A percentile compares a stretch with the other conserved stretches of the same genome.
phyloP scores from a whole-genome alignment of 345 rosid genomes.

The Isatis tinctoria region DNA sequence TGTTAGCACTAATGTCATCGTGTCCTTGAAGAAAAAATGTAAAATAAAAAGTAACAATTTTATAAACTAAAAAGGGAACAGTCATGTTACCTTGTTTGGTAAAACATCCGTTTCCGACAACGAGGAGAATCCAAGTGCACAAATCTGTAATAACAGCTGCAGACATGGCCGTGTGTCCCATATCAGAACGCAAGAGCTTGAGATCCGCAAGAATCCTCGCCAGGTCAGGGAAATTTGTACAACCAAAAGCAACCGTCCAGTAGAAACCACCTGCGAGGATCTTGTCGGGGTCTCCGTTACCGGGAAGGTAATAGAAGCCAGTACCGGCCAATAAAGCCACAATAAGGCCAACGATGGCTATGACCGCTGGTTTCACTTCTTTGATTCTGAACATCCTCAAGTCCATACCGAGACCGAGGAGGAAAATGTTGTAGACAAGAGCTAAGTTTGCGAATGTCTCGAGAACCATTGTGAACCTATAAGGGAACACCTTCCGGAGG shows the following conservation, averaged over 20 bases:
- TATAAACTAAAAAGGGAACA: too few species aligned
- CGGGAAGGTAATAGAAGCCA: conserved; percentile 28
- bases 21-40: too few species aligned
- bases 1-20: neutral
- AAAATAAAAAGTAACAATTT: too few species aligned
- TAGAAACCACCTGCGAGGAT: conserved; percentile 30
- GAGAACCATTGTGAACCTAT: conserved; percentile 23
- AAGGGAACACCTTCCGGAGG: conserved; percentile 15
- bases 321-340: conserved; percentile 37
- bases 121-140: conserved; percentile 47
- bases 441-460: conserved; percentile 56
- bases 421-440: conserved; percentile 48
- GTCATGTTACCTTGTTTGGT: conserved; percentile 1
- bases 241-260: conserved; percentile 47
- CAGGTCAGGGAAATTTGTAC: conserved; percentile 62
- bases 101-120: conserved; percentile 14
- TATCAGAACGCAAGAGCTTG: conserved; percentile 60
- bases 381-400: conserved; percentile 33
- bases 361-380: conserved; percentile 26
- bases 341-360: conserved; percentile 39
- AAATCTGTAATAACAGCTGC: conserved; percentile 47
- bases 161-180: conserved; percentile 48
- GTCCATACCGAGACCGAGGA: conserved; percentile 63
- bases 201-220: conserved; percentile 53
- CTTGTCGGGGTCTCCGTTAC: neutral